Evolutionary conservation across 768 basidiomycete genomes (phyloP).

Genomic region (Punctularia strigosozonata): DNA sequence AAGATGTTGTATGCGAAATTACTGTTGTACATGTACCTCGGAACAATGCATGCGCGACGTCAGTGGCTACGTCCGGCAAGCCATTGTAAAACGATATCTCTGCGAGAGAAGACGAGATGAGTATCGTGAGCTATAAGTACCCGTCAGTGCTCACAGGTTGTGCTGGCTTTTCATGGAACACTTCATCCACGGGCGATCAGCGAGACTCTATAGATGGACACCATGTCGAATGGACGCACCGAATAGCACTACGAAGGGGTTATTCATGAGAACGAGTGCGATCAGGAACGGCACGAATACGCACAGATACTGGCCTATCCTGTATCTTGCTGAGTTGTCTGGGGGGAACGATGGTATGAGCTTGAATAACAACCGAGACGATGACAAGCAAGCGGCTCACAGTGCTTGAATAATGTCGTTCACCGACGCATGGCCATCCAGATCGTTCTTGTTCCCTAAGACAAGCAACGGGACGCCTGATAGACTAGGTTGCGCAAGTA

Average conservation of each 20-base stretch:
- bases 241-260: conserved; percentile 55
- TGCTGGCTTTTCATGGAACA: conserved; percentile 96
- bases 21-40: too few species aligned
- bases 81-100: conserved; percentile 87
- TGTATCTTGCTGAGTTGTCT: conserved; percentile 74
- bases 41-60: too few species aligned
- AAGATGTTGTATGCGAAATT: too few species aligned
- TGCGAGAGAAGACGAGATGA: conserved; percentile 15
- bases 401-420: conserved; percentile 74
- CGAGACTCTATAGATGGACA: not conserved
- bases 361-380: not conserved
- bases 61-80: conserved; percentile 65
- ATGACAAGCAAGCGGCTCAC: conserved; percentile 27
- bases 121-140: not conserved
- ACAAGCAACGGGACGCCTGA: conserved; percentile 72
- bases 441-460: conserved; percentile 89
- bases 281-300: conserved; percentile 18
- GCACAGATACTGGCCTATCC: conserved; percentile 75
- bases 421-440: conserved; percentile 63
- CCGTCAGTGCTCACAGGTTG: conserved; percentile 51
- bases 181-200: conserved; percentile 24
- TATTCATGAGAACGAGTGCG: conserved; percentile 1
- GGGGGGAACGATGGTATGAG: not conserved
- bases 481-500: conserved; percentile 56
- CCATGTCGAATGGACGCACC: conserved; percentile 26